Conservation (phyloP, 192 early-diverging fungal genomes). For the Linnemannia zychae region DNA sequence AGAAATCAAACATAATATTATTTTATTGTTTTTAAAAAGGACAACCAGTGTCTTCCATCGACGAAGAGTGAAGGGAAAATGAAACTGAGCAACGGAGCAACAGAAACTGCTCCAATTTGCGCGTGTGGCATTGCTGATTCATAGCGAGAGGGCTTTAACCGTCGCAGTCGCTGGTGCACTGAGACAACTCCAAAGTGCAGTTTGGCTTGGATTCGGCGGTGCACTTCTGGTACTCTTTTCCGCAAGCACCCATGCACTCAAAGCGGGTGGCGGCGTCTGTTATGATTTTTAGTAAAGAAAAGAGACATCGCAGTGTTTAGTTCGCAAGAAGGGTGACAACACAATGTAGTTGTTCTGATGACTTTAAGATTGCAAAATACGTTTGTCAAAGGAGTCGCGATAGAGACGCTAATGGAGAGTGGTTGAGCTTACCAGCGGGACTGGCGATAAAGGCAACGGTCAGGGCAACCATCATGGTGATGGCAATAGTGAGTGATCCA, state of each 20-base stretch:
- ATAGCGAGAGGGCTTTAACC: neutral
- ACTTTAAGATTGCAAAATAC: conserved; percentile 9
- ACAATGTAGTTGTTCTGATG: neutral
- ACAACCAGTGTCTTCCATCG: no score
- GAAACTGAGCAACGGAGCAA: neutral
- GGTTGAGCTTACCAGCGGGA: conserved; percentile 3
- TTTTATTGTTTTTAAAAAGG: no score
- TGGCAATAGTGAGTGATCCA: conserved; percentile 4
- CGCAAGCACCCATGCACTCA: neutral
- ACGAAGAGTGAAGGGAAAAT: neutral
- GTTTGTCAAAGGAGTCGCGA: conserved; percentile 8
- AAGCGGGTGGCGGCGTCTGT: neutral
- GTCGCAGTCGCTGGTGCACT: neutral
- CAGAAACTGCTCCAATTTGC: conserved; percentile 6
- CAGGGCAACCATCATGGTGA: conserved; percentile 15
- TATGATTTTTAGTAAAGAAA: conserved; percentile 1
- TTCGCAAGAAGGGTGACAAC: conserved; percentile 6
- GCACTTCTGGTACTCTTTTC: neutral
- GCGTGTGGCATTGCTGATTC: conserved; percentile 1
- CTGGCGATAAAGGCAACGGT: conserved; percentile 4
- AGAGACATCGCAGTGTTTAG: conserved; percentile 11
- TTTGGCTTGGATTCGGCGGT: neutral
- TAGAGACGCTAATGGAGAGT: conserved; percentile 1
- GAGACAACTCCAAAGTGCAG: neutral
- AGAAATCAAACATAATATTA: no score